These are phyloP conservation scores for Oryza brachyantha DNA, from an alignment of 176 grass and related monocot species.

Conservation along the genomic window DNA sequence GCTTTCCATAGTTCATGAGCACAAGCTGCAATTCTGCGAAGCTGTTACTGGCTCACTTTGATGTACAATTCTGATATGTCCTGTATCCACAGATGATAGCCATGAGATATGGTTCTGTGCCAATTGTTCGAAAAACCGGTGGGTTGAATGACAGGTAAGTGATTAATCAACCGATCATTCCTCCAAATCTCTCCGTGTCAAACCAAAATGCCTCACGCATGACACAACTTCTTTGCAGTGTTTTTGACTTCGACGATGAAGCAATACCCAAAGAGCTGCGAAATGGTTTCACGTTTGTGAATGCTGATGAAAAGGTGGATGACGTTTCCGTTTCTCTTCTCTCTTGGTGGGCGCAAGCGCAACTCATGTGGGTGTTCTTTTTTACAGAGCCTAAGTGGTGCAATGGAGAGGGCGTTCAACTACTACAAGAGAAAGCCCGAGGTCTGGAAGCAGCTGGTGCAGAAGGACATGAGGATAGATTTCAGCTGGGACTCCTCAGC, in stretches of 20 bases:
- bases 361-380: slow-evolving; percentile 18
- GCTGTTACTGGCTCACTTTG: not conserved
- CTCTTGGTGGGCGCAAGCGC: not conserved
- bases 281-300: slow-evolving; percentile 90
- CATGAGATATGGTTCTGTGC: slow-evolving; percentile 94
- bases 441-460: slow-evolving; percentile 69
- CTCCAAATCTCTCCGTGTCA: not conserved
- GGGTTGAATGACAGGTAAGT: slow-evolving; percentile 91
- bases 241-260: slow-evolving; percentile 77
- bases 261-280: slow-evolving; percentile 56
- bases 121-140: slow-evolving; percentile 87
- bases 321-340: not conserved
- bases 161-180: not conserved
- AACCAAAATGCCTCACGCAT: not conserved
- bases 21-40: not conserved
- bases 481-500: slow-evolving; percentile 88
- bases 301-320: slow-evolving; percentile 74
- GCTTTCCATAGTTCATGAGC: not conserved
- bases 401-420: slow-evolving; percentile 73
- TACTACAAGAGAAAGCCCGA: slow-evolving; percentile 72
- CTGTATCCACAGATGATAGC: slow-evolving; percentile 76
- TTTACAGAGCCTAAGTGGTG: slow-evolving; percentile 64
- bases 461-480: slow-evolving; percentile 80
- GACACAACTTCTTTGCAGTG: slow-evolving; percentile 50
- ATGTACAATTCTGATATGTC: not conserved